Base-by-base conservation (phyloP, 2,329 filamentous ascomycete species). In the Cercospora beticola region DNA sequence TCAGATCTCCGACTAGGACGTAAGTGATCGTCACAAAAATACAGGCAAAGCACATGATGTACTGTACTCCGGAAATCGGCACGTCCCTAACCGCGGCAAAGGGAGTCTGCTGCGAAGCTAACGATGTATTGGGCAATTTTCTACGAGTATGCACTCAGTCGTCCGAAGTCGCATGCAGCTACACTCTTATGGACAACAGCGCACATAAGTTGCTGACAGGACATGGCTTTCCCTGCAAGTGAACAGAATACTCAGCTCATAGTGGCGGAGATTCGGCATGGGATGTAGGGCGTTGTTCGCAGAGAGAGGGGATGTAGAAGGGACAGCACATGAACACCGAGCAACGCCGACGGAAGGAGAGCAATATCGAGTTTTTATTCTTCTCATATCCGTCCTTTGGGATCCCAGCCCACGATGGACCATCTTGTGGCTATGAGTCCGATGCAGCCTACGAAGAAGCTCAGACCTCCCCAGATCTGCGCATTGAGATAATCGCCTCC, bases 391-490 rank as follows among this genome's bases (percentile, higher is more conserved):
- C 73, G 74, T 0, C 71, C 72, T 46, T 70, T 74, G 14, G 74
- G 65, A 43, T 72, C 68, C 70, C 74, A 75, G 0, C 77, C 77
- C 4, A 75, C 76, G 40, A 76, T 74, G 5, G 74, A 71, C 14
- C 74, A 71, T 12, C 77, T 67, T 4, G 77, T 76, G 4, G 72
- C 73, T 2, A 77, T 58, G 4, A 79, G 66, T n/a, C 76, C 62
- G 1, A 66, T 61, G 5, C 70, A 71, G 2, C 77, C 76, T 0
- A 76, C 21, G 31, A 76, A 61, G 68, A 79, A 78, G 6, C 70
- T 75, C 5, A 70, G 69, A 0, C 80, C 82, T n/a, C 77, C 82
- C 74, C 80, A 85, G 12, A 84, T 75, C 65, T 85, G 83, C 18
- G 83, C 83, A 23, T 76, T 74, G 2, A 83, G 66, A 74, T 84